Conservation (phyloP, 2,329 filamentous ascomycete species). For the Fusarium cyanostomum region DNA sequence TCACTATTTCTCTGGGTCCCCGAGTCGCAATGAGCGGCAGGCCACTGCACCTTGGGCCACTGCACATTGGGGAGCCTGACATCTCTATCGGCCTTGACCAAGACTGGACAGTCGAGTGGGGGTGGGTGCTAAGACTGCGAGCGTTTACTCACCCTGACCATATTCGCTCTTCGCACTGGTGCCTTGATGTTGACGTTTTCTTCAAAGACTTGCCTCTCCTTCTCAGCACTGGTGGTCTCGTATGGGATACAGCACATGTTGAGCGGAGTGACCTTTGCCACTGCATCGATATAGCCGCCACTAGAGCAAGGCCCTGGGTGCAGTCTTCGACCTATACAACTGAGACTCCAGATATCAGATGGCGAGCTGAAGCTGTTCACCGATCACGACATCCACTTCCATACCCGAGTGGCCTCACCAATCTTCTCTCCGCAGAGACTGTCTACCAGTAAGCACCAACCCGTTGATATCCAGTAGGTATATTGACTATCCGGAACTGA, state of each 20-base stretch:
- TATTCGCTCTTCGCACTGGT: background rate
- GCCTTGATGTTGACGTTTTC: background rate
- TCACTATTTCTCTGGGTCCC: background rate
- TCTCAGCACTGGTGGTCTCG: background rate
- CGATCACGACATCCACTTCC: background rate
- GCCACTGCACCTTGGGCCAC: too few species aligned
- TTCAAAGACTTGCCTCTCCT: background rate
- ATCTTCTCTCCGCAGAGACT: background rate
- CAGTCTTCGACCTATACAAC: background rate
- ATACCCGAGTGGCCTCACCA: background rate
- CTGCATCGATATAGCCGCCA: background rate
- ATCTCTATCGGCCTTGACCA: background rate
- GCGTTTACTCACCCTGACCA: background rate
- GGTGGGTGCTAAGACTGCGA: background rate
- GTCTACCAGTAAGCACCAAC: background rate
- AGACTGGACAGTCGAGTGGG: conserved; percentile 1
- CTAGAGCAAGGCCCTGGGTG: background rate
- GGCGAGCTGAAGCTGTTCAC: background rate
- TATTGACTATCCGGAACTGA: background rate
- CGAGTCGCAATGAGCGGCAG: background rate
- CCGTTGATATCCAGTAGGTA: background rate
- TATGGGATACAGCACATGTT: background rate
- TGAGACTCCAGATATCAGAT: background rate
- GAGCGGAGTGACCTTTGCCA: background rate
- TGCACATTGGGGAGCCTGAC: background rate